Evolutionary conservation across 2,329 filamentous ascomycete genomes (phyloP), one percentile per base, ranked within the genome.

Genomic region (Neonectria ditissima): DNA sequence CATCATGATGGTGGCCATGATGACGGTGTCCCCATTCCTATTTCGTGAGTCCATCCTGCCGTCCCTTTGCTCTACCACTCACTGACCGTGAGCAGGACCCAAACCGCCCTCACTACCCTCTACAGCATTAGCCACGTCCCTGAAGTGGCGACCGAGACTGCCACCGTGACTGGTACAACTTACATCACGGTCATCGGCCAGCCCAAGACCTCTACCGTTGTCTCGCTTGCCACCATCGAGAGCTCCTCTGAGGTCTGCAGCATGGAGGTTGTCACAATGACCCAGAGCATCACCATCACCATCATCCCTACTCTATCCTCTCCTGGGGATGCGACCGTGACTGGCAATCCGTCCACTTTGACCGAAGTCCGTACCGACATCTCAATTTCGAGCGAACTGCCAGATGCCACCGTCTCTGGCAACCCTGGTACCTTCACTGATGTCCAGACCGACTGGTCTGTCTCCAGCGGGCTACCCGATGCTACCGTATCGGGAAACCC

Each of bases 31-130:
- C 75, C 70, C 48, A 70, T 78, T 24, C 76, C 78, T 1, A 71
- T 79, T 64, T 77, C 77, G 78, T 80, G 69, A 73, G 78, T 68
- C 16, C 20, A 48, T n/a, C 22, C 13, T 34, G 4, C 6, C 20
- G 55, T 5, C 5, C 28, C 55, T 32, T 10, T 18, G 37, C 9
- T 28, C 14, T 34, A 2, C 9, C n/a, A 7, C 13, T 7, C 10
- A 55, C 62, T 72, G 48, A 74, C 58, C 16, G 22, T 22, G 10
- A 10, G 20, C 26, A 79, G 78, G 41, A 80, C 78, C 8, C 72
- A 75, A 52, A 79, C 78, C 20, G 68, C 71, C 20, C 62, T 76
- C 44, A 72, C 72, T 22, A 79, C 78, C 44, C 70, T 79, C 55
- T 80, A 78, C 65, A 75, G 69, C 54, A 59, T 76, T 58, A 69